Percentiles rank a stretch among this genome's conserved stretches.
These are phyloP conservation scores for Saturnispora ahearnii DNA, from an alignment of 805 yeast genomes.

Conservation along the genomic window DNA sequence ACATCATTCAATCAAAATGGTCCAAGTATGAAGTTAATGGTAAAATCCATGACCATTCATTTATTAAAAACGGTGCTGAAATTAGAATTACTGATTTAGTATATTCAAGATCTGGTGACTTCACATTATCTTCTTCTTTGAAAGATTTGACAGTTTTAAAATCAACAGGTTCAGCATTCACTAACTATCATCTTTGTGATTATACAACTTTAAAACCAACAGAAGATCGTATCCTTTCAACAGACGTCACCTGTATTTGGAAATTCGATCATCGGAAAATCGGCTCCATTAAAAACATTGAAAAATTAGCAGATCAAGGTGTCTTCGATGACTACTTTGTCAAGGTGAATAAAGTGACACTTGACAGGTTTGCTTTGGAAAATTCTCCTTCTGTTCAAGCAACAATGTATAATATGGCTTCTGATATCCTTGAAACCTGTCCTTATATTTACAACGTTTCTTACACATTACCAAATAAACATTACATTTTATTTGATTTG, in stretches of 20 bases:
- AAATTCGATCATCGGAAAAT: conserved; percentile 45
- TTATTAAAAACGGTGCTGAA: conserved; percentile 78
- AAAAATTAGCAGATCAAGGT: conserved; percentile 46
- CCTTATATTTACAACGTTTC: conserved; percentile 54
- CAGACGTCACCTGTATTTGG: conserved; percentile 75
- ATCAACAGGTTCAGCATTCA: conserved; percentile 88
- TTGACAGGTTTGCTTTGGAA: conserved; percentile 73
- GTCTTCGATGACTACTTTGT: conserved; percentile 56
- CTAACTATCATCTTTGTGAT: conserved; percentile 79
- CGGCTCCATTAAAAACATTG: conserved; percentile 41
- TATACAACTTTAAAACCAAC: conserved; percentile 83
- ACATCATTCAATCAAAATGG: conserved; percentile 73
- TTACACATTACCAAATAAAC: conserved; percentile 84
- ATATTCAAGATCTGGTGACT: conserved; percentile 45
- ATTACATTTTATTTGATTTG: conserved; percentile 73
- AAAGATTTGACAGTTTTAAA: conserved; percentile 78
- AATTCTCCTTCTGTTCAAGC: conserved; percentile 94
- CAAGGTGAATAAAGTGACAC: conserved; percentile 58
- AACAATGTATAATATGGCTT: conserved; percentile 89
- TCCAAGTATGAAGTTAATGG: conserved; percentile 66
- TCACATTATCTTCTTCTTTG: conserved; percentile 55
- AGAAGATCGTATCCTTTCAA: conserved; percentile 75
- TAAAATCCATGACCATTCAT: conserved; percentile 72
- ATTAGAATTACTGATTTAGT: conserved; percentile 51
- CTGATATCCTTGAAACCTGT: conserved; percentile 53